phyloP scores from a whole-genome alignment of 768 basidiomycete genomes.

The Pulveroboletus sp. region DNA sequence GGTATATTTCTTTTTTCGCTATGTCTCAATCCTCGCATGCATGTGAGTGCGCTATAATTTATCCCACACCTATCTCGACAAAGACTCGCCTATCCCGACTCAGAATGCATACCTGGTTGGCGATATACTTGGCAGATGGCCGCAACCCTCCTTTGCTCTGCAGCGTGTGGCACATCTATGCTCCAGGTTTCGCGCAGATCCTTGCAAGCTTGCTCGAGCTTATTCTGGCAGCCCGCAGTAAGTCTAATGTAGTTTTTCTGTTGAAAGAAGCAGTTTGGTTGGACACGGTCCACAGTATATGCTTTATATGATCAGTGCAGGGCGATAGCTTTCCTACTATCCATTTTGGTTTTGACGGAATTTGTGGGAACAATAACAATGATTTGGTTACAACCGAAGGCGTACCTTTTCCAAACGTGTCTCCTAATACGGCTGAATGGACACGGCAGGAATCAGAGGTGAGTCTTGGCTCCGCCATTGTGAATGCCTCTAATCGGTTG shows the following conservation, averaged over 20 bases:
- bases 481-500: background rate
- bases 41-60: conserved; percentile 10
- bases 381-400: background rate
- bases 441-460: conserved; percentile 6
- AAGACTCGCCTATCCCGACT: background rate
- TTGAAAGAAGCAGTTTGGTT: background rate
- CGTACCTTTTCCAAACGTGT: conserved; percentile 2
- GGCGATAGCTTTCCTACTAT: conserved; percentile 5
- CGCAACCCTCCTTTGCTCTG: conserved; percentile 11
- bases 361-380: background rate
- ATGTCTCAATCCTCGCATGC: conserved; percentile 15
- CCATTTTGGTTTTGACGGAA: conserved; percentile 3
- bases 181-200: background rate
- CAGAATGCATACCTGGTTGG: conserved; percentile 13
- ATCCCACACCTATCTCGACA: background rate
- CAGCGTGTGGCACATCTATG: conserved; percentile 10
- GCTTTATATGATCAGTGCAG: conserved; percentile 15
- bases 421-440: background rate
- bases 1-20: conserved; percentile 27
- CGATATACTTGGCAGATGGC: conserved; percentile 4
- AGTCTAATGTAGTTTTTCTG: background rate
- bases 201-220: conserved; percentile 13
- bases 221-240: conserved; percentile 16
- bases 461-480: background rate
- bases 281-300: background rate